These are phyloP conservation scores for Tausonia pullulans DNA, from an alignment of 1,284 basidiomycete species.

Conservation along the genomic window DNA sequence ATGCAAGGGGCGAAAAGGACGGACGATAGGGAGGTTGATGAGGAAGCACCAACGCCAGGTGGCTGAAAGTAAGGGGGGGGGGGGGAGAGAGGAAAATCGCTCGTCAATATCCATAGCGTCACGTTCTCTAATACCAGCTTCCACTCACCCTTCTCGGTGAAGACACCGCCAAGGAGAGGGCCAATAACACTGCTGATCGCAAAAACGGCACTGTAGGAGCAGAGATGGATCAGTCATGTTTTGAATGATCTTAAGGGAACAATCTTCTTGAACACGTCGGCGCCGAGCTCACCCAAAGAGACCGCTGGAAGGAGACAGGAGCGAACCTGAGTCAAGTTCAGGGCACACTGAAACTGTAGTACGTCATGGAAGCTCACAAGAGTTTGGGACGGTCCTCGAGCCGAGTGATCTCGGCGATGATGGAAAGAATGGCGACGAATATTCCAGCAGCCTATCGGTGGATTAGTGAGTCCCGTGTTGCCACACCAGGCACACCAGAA, in stretches of 20 bases:
- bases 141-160: slow-evolving; percentile 39
- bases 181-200: slow-evolving; percentile 15
- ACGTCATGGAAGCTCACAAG: slow-evolving; percentile 24
- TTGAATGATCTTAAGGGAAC: no score
- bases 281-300: no score
- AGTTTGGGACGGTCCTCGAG: slow-evolving; percentile 37
- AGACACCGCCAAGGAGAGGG: slow-evolving; percentile 36
- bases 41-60: slow-evolving; percentile 32
- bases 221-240: no score
- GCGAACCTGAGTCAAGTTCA: no score
- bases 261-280: no score
- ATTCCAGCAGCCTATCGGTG: no score
- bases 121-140: slow-evolving; percentile 27
- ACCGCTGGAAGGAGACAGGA: no score
- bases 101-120: background rate
- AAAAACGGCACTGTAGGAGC: no score
- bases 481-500: slow-evolving; percentile 14
- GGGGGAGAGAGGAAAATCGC: background rate
- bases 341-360: no score
- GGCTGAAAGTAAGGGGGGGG: background rate
- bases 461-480: no score
- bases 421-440: slow-evolving; percentile 28
- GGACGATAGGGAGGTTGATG: slow-evolving; percentile 41
- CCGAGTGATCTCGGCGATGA: slow-evolving; percentile 35
- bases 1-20: slow-evolving; percentile 13